A percentile compares a stretch with the other conserved stretches of the same genome.
These are phyloP conservation scores for Raphanus sativus DNA, from an alignment of 345 rosid species.

Conservation along the genomic window DNA sequence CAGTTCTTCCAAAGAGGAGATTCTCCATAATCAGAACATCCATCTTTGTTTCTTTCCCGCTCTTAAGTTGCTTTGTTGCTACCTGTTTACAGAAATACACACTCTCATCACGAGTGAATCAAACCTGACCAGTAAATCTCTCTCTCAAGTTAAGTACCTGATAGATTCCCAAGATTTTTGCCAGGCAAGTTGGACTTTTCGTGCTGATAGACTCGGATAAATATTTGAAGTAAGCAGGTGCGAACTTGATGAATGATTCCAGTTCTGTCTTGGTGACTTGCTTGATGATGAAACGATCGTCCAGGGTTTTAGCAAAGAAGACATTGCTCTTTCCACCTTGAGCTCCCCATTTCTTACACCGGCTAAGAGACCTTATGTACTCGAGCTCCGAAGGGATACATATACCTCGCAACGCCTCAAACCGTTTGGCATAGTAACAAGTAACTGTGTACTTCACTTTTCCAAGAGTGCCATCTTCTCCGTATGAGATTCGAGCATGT, in stretches of 20 bases:
- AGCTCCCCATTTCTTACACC: conserved; percentile 98
- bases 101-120: conserved; percentile 12
- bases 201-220: conserved; percentile 75
- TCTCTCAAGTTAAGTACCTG: conserved; percentile 64
- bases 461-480: conserved; percentile 65
- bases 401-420: conserved; percentile 78
- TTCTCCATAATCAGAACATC: conserved; percentile 98
- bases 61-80: conserved; percentile 66
- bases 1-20: conserved; percentile 73
- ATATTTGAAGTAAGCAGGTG: conserved; percentile 80
- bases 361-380: conserved; percentile 87
- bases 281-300: conserved; percentile 90
- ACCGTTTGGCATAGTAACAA: conserved; percentile 78
- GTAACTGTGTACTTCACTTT: conserved; percentile 79
- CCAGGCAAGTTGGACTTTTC: conserved; percentile 92
- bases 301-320: conserved; percentile 96
- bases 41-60: conserved; percentile 85
- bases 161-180: conserved; percentile 93
- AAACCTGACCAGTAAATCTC: not conserved
- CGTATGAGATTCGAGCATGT: conserved; percentile 76
- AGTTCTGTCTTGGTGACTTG: conserved; percentile 97
- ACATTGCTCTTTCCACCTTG: conserved; percentile 99
- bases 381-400: conserved; percentile 91
- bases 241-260: conserved; percentile 90
- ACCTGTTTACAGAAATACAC: conserved; percentile 50